These are phyloP conservation scores for Aspergillus affinis DNA, from an alignment of 495 filamentous ascomycete species.

Conservation along the genomic window DNA sequence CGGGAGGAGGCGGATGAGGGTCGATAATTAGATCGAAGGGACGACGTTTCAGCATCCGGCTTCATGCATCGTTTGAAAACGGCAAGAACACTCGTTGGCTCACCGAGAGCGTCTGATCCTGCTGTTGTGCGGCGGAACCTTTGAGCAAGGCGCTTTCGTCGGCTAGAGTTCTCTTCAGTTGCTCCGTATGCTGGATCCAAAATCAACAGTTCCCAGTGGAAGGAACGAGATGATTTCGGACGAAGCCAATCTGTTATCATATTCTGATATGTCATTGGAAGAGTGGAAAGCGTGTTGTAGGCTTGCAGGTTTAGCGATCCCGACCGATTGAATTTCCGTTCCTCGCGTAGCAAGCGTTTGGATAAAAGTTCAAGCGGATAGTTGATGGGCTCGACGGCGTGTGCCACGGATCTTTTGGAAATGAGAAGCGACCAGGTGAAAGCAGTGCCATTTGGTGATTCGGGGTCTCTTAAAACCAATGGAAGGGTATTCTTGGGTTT, in stretches of 20 bases:
- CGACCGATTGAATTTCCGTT: background rate
- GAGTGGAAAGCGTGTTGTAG: background rate
- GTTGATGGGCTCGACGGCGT: background rate
- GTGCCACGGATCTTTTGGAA: background rate
- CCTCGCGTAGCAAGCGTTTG: background rate
- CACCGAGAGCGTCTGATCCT: background rate
- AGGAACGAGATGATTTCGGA: background rate
- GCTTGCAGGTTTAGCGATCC: background rate
- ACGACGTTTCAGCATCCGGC: background rate
- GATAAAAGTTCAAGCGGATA: background rate
- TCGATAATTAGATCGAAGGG: background rate
- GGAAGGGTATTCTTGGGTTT: background rate
- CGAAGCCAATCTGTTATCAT: background rate
- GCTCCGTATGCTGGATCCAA: background rate
- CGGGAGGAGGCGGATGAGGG: background rate
- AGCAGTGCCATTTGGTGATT: background rate
- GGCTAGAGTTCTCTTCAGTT: background rate
- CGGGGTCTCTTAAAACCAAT: background rate
- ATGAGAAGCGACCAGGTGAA: background rate
- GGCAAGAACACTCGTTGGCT: background rate
- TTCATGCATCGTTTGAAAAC: background rate
- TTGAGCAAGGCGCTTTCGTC: background rate
- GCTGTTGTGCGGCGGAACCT: background rate
- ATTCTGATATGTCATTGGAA: background rate
- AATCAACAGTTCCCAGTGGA: background rate